Evolutionary conservation across 1,284 basidiomycete species (phyloP).

Genomic region (Porogramme epimiltina): DNA sequence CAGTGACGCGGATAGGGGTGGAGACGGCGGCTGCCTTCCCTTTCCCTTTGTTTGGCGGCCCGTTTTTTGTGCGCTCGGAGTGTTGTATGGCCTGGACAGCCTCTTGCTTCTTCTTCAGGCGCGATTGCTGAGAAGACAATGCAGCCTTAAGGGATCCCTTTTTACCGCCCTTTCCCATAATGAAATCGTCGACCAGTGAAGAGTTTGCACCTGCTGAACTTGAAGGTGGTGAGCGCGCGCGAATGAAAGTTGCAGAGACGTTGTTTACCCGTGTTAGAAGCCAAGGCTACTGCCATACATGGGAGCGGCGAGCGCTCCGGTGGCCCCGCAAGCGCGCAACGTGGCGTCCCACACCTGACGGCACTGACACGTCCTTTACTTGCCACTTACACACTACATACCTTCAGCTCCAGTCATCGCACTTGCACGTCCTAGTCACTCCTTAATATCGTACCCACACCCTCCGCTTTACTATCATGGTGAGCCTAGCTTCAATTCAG

Average conservation of each 20-base stretch:
- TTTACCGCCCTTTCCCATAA: slow-evolving; percentile 50
- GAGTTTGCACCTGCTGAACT: background rate
- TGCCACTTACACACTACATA: slow-evolving; percentile 9
- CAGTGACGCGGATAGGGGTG: slow-evolving; percentile 39
- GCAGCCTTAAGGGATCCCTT: slow-evolving; percentile 59
- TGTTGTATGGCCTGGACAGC: slow-evolving; percentile 51
- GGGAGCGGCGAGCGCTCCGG: slow-evolving; percentile 4
- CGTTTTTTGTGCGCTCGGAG: slow-evolving; percentile 45
- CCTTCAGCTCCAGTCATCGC: slow-evolving; percentile 2
- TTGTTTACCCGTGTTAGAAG: slow-evolving; percentile 38
- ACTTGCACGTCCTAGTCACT: slow-evolving; percentile 19
- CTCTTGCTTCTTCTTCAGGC: slow-evolving; percentile 60
- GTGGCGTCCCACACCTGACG: slow-evolving; percentile 20
- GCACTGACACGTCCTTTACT: slow-evolving; percentile 24
- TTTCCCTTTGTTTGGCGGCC: slow-evolving; percentile 30
- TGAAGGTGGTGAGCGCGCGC: background rate
- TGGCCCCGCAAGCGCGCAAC: slow-evolving; percentile 6
- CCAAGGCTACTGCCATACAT: slow-evolving; percentile 32
- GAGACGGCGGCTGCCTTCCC: slow-evolving; percentile 27
- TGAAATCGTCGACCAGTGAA: slow-evolving; percentile 1
- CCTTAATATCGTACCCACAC: slow-evolving; percentile 11
- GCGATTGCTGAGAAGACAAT: slow-evolving; percentile 66
- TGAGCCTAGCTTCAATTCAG: slow-evolving; percentile 16
- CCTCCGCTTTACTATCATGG: slow-evolving; percentile 29
- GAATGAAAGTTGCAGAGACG: slow-evolving; percentile 11